Evolutionary conservation across 805 yeast genomes (phyloP).

Genomic region (Saccharomycopsis schoenii): DNA sequence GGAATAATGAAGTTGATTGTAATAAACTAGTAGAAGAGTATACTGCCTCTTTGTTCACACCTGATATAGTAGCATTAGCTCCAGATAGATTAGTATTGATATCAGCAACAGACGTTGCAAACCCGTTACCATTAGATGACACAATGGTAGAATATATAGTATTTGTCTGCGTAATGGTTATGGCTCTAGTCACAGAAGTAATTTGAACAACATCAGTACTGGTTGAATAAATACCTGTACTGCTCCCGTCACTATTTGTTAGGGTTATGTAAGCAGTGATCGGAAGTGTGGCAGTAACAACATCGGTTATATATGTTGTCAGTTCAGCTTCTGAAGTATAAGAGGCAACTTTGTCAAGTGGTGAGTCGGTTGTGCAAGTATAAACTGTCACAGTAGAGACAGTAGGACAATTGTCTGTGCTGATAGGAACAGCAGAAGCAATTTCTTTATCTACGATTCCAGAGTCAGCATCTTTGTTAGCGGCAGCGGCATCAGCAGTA

Average conservation of each 20-base stretch:
- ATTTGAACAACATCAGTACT: slow-evolving; percentile 1
- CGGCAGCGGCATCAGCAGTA: background rate
- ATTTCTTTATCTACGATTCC: background rate
- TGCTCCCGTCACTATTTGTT: slow-evolving; percentile 9
- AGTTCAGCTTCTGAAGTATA: slow-evolving; percentile 4
- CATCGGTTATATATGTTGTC: slow-evolving; percentile 3
- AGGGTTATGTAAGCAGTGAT: slow-evolving; percentile 12
- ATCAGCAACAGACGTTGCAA: background rate
- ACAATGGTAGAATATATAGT: slow-evolving; percentile 1
- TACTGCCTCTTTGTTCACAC: no score
- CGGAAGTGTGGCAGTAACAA: slow-evolving; percentile 11
- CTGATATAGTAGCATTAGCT: background rate
- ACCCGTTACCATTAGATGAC: background rate
- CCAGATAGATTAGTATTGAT: no score
- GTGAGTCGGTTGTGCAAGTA: slow-evolving; percentile 2
- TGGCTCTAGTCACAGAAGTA: slow-evolving; percentile 1
- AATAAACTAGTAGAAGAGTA: background rate
- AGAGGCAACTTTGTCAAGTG: background rate
- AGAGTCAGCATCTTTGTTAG: background rate
- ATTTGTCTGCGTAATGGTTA: slow-evolving; percentile 7
- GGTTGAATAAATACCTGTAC: slow-evolving; percentile 6
- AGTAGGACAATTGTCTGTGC: background rate
- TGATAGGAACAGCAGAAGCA: slow-evolving; percentile 1
- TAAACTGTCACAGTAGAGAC: background rate
- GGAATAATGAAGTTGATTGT: slow-evolving; percentile 70